Base-by-base conservation (phyloP, 164 flowering plant species). In the Santalum album region DNA sequence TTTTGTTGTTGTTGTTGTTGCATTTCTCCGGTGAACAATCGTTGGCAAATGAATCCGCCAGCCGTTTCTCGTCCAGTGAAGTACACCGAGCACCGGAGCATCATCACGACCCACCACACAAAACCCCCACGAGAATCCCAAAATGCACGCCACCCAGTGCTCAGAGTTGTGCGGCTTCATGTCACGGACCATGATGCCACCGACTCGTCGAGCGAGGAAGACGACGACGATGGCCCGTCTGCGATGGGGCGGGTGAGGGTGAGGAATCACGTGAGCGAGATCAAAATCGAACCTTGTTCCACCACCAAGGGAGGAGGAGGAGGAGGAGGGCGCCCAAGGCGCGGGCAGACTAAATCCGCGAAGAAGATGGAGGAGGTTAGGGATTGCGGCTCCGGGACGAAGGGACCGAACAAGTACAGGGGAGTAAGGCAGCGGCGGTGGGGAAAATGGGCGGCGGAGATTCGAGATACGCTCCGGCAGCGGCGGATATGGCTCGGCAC, bases 391-490 rank as follows among this genome's bases (percentile, higher is more conserved):
- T 38, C 16, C 3, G 42, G 14, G 42, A 38, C 3, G 42, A 9
- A 29, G 34, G 6, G 34, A 29, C 34, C 34, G 34, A 3, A 9
- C 34, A 72, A 59, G 60, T 72, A 44, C 34, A 25, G 68, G 1
- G 80, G 80, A 1, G 80, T 75, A 1, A 51, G 80, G 36, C 68
- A 26, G 49, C 52, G 80, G 49, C 75, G 65, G 17, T 75, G 75
- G 80, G 80, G 80, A 1, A 65, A 54, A 51, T 76, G 66, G 65
- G 74, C 80, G 11, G 77, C 80, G 10, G 80, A 76, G 69, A 76
- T 76, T 24, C 29, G 80, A 22, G 75, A 73, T 57, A 70, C 77
- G 12, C 1, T 49, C 0, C 59, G 45, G 22, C 60, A 72, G 3
- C 44, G 43, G 2, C 43, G 77, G 29, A 16, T 72, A 1, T 72